These are phyloP conservation scores for Bocquillonia castaneifolia DNA, from an alignment of 441 rosid genomes.

Conservation along the genomic window DNA sequence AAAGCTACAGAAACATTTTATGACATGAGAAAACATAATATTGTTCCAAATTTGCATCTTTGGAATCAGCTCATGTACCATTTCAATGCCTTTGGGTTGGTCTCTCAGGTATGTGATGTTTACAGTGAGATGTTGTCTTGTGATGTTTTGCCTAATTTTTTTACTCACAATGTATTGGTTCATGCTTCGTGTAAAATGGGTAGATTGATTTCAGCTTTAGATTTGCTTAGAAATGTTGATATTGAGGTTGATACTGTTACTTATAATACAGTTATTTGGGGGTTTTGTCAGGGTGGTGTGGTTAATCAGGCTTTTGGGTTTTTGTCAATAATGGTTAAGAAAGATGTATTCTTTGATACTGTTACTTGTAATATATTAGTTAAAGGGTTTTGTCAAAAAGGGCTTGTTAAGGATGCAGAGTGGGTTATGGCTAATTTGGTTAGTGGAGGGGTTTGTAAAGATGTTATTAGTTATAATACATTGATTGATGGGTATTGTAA, in stretches of 20 bases:
- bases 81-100: constrained; percentile 47
- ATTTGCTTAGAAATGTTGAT: constrained; percentile 47
- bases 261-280: constrained; percentile 75
- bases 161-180: constrained; percentile 61
- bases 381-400: constrained; percentile 67
- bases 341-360: constrained; percentile 47
- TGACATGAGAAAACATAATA: constrained; percentile 42
- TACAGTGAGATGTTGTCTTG: constrained; percentile 59
- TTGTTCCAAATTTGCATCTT: constrained; percentile 38
- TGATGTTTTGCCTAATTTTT: constrained; percentile 55
- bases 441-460: constrained; percentile 41
- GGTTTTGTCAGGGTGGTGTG: constrained; percentile 63
- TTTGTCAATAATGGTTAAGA: constrained; percentile 74
- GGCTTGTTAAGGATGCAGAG: constrained; percentile 48
- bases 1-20: constrained; percentile 49
- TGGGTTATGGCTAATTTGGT: constrained; percentile 49
- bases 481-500: constrained; percentile 58
- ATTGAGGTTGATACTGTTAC: constrained; percentile 53
- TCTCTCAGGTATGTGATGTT: constrained; percentile 51
- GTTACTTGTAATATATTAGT: constrained; percentile 67
- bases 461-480: constrained; percentile 48
- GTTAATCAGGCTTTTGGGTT: constrained; percentile 54
- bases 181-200: constrained; percentile 83
- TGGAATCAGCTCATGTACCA: constrained; percentile 54
- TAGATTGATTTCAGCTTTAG: constrained; percentile 45